Percentiles rank a stretch among this genome's conserved stretches.
These are phyloP conservation scores for Lactarius akahatsu DNA, from an alignment of 768 basidiomycete species.

Conservation along the genomic window DNA sequence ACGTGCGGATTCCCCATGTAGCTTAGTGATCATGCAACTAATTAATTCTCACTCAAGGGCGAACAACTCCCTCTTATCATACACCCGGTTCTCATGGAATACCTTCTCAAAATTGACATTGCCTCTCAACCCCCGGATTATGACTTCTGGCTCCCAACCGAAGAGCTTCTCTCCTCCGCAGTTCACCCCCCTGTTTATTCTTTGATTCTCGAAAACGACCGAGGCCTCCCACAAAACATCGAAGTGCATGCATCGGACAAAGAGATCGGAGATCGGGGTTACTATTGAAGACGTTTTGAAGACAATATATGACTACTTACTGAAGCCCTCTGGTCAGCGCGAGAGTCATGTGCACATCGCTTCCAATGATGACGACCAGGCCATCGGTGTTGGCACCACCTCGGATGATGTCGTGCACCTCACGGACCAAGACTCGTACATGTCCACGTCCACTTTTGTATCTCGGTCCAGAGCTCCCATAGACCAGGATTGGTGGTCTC, in stretches of 20 bases:
- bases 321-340: neutral
- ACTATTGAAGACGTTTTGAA: conserved; percentile 14
- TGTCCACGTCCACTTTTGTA: no score
- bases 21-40: neutral
- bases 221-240: conserved; percentile 11
- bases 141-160: conserved; percentile 8
- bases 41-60: conserved; percentile 7
- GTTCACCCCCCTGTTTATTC: neutral
- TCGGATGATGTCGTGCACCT: no score
- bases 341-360: no score
- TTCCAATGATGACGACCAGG: no score
- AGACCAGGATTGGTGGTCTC: no score
- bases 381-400: no score
- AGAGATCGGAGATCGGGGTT: neutral
- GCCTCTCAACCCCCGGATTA: neutral
- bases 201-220: conserved; percentile 8
- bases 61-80: conserved; percentile 1
- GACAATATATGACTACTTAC: conserved; percentile 1
- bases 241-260: neutral
- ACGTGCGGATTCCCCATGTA: neutral
- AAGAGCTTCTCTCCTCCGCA: conserved; percentile 13
- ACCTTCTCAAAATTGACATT: conserved; percentile 8
- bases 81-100: conserved; percentile 4
- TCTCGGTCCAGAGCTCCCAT: no score
- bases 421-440: no score